Evolutionary conservation across 495 filamentous ascomycete species (phyloP).

Genomic region (Melanomma pulvis-pyrius): DNA sequence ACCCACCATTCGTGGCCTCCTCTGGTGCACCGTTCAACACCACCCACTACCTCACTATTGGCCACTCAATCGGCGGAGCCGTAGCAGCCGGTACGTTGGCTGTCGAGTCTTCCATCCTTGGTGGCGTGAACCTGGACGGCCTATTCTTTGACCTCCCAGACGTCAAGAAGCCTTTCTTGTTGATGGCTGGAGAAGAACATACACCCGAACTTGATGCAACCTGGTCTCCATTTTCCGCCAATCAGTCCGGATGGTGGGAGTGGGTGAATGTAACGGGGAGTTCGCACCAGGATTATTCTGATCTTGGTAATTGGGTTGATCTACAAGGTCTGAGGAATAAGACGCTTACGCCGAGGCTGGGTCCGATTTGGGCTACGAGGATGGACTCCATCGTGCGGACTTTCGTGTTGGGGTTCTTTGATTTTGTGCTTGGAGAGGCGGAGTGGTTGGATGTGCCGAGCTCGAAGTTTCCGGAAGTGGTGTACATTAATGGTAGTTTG

Average conservation of each 20-base stretch:
- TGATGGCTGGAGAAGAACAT: slow-evolving; percentile 19
- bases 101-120: slow-evolving; percentile 5
- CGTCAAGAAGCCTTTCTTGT: slow-evolving; percentile 22
- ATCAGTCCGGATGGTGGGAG: slow-evolving; percentile 34
- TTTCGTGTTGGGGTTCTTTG: slow-evolving; percentile 16
- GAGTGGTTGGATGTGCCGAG: not conserved
- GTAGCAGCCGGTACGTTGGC: not conserved
- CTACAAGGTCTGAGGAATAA: slow-evolving; percentile 12
- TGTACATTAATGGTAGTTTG: slow-evolving; percentile 24
- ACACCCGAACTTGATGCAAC: slow-evolving; percentile 8
- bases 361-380: slow-evolving; percentile 14
- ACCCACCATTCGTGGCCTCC: slow-evolving; percentile 13
- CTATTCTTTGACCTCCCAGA: slow-evolving; percentile 19
- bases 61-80: slow-evolving; percentile 26
- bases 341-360: slow-evolving; percentile 1
- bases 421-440: slow-evolving; percentile 10
- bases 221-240: slow-evolving; percentile 16
- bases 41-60: slow-evolving; percentile 11
- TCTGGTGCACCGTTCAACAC: slow-evolving; percentile 22
- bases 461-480: slow-evolving; percentile 12
- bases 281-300: slow-evolving; percentile 24
- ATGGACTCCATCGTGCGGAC: slow-evolving; percentile 20
- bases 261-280: slow-evolving; percentile 17
- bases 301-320: slow-evolving; percentile 27
- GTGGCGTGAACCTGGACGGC: slow-evolving; percentile 2